A percentile compares a stretch with the other conserved stretches of the same genome.
Evolutionary conservation across 805 yeast genomes (phyloP).

Genomic region (Wickerhamiella spandovensis): DNA sequence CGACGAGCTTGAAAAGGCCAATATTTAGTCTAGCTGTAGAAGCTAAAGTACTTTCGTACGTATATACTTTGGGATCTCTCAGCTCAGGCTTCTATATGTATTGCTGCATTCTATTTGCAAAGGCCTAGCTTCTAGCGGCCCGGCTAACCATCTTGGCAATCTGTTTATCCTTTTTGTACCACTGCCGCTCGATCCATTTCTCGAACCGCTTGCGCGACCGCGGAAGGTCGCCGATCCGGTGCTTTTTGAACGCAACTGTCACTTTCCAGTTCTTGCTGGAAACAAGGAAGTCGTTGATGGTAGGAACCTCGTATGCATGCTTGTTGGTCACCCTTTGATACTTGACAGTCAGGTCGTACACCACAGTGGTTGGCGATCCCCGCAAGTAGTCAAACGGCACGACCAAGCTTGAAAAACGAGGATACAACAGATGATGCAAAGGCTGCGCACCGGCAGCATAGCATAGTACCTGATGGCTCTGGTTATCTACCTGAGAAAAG

Average conservation of each 20-base stretch:
- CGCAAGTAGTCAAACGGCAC: constrained; percentile 19
- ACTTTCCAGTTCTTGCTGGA: constrained; percentile 12
- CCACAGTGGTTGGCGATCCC: constrained; percentile 15
- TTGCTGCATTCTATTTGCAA: no score
- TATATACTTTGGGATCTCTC: no score
- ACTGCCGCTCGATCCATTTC: constrained; percentile 60
- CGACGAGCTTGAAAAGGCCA: constrained; percentile 37
- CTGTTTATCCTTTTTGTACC: constrained; percentile 56
- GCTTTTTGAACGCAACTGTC: constrained; percentile 9
- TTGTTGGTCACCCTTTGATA: constrained; percentile 22
- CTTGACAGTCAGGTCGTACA: constrained; percentile 45
- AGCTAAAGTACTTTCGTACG: constrained; percentile 1
- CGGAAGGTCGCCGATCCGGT: constrained; percentile 11
- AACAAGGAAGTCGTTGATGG: constrained; percentile 5
- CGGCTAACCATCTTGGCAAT: constrained; percentile 19
- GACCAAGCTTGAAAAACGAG: constrained; percentile 39
- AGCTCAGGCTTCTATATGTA: no score
- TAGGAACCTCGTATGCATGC: constrained; percentile 5
- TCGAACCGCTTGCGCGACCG: constrained; percentile 21
- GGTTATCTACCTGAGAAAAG: constrained; percentile 18
- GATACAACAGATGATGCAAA: constrained; percentile 54
- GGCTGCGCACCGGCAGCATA: constrained; percentile 47
- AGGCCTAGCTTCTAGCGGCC: background rate
- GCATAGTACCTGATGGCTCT: constrained; percentile 41
- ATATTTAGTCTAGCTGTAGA: constrained; percentile 1